Base-by-base conservation (phyloP, 129 eudicot genomes). In the Centaurea solstitialis region DNA sequence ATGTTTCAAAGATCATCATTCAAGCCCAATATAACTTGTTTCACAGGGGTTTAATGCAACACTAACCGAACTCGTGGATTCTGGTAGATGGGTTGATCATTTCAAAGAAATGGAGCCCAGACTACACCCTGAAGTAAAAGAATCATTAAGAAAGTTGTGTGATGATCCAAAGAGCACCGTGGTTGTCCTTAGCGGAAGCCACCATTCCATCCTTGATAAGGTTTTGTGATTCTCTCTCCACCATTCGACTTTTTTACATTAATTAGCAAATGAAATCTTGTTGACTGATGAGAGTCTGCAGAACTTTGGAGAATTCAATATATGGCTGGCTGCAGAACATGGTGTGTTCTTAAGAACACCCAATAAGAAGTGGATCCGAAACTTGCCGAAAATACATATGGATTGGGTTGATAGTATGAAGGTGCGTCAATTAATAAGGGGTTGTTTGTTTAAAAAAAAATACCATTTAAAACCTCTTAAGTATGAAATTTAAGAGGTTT, bases 271-370 rank as follows among this genome's bases (percentile, higher is more conserved):
- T 72, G 66, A 81, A 62, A 77, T 75, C 18, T 77, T 79, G 74
- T 67, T 72, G 53, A 86, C 37, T 26, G 71, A 3, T 70, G 64
- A 76, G 64, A 76, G 72, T 78, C 21, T 83, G 69, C 93, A 93
- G 98, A 93, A 88, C 61, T 93, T 93, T 47, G 93, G 94, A 4
- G 91, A 86, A 26, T 91, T 79, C 76, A 87, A 87, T 74, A 73
- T 93, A 92, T 93, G 98, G 98, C 62, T 93, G 82, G 98, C 94
- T 75, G 98, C 98, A 40, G 98, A 93, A 80, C 92, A 93, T 78
- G 98, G 98, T 59, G 91, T 93, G 93, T 93, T 93, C 61, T 59
- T 91, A 85, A 92, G 97, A 59, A 74, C 43, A 57, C 90, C 94
- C 0, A 81, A 85, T 71, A 93, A 91, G 67, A 88, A 89, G 30